These are phyloP conservation scores for Rubus parviflorus DNA, from an alignment of 306 rosid genomes.

Conservation along the genomic window DNA sequence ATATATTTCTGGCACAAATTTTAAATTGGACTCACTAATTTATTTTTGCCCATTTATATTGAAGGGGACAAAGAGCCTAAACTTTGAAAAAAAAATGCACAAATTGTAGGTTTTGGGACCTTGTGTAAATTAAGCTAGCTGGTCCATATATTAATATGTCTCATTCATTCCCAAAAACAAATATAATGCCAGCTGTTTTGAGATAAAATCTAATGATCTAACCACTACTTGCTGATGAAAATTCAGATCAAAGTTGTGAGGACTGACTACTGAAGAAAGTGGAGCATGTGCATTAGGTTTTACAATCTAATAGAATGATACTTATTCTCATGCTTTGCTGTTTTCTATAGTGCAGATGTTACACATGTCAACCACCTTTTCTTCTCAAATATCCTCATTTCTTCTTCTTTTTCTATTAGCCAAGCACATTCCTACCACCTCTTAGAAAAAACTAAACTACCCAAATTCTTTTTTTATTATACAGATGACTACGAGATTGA, in stretches of 20 bases:
- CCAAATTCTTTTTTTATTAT: neutral
- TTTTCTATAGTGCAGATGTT: neutral
- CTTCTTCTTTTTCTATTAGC: neutral
- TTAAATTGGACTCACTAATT: neutral
- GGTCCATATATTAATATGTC: neutral
- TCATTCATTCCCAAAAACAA: neutral
- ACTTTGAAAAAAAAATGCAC: neutral
- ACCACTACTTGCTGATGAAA: neutral
- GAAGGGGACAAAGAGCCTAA: neutral
- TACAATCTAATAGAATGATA: neutral
- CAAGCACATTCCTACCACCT: neutral
- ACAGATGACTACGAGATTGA: no score
- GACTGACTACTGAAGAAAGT: neutral
- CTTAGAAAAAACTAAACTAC: neutral
- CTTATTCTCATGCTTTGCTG: neutral
- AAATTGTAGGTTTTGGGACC: neutral
- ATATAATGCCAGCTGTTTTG: slow-evolving; percentile 25
- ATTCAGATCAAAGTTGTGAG: neutral
- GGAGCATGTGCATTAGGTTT: slow-evolving; percentile 25
- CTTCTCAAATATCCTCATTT: neutral
- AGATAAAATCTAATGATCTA: neutral
- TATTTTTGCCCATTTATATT: neutral
- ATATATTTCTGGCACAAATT: neutral
- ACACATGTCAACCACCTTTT: neutral
- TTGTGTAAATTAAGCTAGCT: neutral